Conservation (phyloP, 2,329 filamentous ascomycete species). For the Fusarium solani-melongenae region DNA sequence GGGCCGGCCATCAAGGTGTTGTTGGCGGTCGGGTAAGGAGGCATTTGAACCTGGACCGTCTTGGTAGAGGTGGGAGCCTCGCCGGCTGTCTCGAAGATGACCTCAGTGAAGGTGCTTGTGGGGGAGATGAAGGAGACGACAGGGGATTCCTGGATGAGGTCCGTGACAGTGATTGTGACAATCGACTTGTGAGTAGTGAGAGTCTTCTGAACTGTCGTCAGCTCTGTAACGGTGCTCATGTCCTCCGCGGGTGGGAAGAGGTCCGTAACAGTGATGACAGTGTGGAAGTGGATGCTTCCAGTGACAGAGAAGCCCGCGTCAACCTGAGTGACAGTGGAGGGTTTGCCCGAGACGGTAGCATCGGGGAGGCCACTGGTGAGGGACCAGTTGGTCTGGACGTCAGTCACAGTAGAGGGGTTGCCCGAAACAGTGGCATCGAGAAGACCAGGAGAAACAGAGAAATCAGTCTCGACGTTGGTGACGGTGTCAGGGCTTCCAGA, state of each 20-base stretch:
- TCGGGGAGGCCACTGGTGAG: slow-evolving; percentile 42
- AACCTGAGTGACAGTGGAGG: slow-evolving; percentile 45
- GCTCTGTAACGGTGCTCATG: slow-evolving; percentile 41
- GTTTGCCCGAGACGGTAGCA: slow-evolving; percentile 39
- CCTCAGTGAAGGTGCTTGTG: slow-evolving; percentile 45
- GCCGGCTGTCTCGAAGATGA: slow-evolving; percentile 47
- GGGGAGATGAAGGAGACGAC: slow-evolving; percentile 29
- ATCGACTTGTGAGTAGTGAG: slow-evolving; percentile 38
- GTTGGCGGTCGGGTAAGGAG: slow-evolving; percentile 46
- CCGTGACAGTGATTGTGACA: slow-evolving; percentile 42
- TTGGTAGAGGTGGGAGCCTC: slow-evolving; percentile 44
- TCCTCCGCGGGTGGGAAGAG: slow-evolving; percentile 37
- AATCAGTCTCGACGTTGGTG: slow-evolving; percentile 36
- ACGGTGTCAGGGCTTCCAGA: slow-evolving; percentile 47
- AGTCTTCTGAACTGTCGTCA: slow-evolving; percentile 42
- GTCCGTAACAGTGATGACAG: slow-evolving; percentile 46
- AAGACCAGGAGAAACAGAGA: slow-evolving; percentile 29
- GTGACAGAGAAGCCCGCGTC: slow-evolving; percentile 34
- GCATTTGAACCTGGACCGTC: slow-evolving; percentile 46
- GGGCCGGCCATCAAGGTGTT: slow-evolving; percentile 38
- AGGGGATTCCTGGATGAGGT: slow-evolving; percentile 19
- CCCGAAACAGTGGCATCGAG: slow-evolving; percentile 40
- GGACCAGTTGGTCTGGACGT: slow-evolving; percentile 42
- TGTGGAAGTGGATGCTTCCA: slow-evolving; percentile 30
- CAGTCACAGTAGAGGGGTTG: slow-evolving; percentile 44